Base-by-base conservation (phyloP, 2,329 filamentous ascomycete species). In the Aspergillus fischeri region DNA sequence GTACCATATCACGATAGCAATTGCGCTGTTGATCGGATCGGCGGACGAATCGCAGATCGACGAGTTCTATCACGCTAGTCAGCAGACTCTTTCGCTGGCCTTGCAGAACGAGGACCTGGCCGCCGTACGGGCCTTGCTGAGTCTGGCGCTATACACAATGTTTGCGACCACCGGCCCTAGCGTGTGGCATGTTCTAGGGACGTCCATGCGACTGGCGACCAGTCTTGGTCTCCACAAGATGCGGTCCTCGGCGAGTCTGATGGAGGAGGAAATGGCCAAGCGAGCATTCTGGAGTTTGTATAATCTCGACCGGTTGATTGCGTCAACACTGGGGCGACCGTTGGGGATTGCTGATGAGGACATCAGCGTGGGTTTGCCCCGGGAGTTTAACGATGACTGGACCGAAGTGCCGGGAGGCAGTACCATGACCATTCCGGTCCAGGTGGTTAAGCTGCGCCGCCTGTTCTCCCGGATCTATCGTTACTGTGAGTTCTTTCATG, bases 201-300 rank as follows among this genome's bases (percentile, higher is more conserved):
- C 69, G 4, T 67, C 74, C 4, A 63, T 76, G 58, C 70, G 73
- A 7, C 65, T 76, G 32, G 68, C 74, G 1, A 73, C 68, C 8
- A 75, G 74, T 51, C 61, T 76, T 24, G 73, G 71, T 10, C 52
- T 76, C 17, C 73, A 76, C 59, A 74, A 74, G 50, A 57, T 61
- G 17, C 67, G 68, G 25, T 63, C 67, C 1, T 62, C 66, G 35
- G 55, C 68, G 3, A 69, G 62, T 51, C 28, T 69, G 47, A 51
- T 69, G 7, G 74, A 75, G 49, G 69, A 74, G 29, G 73, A 77
- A 53, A 73, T 76, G 68, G 63, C 70, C 2, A 77, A 75, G 54
- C 72, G 75, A n/a, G 72, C 71, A 1, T 77, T 77, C 57, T 77
- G 75, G 75, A 75, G 73, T 62, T 64, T 75, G 7, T 77, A 77